Percentiles rank a stretch among this genome's conserved stretches.
phyloP scores from a whole-genome alignment of 1,284 basidiomycete genomes.

The Pterulicium gracile region DNA sequence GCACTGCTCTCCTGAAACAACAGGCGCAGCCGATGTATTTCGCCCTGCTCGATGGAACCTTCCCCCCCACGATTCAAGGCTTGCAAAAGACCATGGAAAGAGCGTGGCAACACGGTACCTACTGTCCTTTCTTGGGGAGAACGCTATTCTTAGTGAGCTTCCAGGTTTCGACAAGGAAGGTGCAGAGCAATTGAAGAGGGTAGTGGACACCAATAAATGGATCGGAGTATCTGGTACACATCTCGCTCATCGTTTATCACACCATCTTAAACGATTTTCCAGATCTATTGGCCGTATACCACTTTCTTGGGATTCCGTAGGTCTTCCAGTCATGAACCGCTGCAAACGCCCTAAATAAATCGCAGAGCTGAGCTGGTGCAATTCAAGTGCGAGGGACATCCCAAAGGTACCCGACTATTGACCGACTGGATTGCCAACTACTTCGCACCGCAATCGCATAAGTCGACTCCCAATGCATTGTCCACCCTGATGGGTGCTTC shows the following conservation, averaged over 20 bases:
- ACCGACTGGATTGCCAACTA: constrained; percentile 60
- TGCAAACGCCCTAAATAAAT: constrained; percentile 17
- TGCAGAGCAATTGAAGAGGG: constrained; percentile 42
- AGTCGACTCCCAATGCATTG: constrained; percentile 28
- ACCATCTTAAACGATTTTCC: constrained; percentile 7
- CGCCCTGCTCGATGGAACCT: constrained; percentile 40
- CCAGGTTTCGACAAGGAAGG: constrained; percentile 70
- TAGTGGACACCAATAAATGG: constrained; percentile 63
- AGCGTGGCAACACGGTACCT: constrained; percentile 38
- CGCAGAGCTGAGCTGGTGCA: constrained; percentile 22
- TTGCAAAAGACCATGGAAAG: constrained; percentile 45
- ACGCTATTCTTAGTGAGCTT: not conserved
- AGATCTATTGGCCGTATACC: constrained; percentile 64
- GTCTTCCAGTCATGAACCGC: too few species aligned
- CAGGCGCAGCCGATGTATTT: constrained; percentile 47
- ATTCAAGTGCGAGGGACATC: constrained; percentile 3
- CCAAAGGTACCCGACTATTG: constrained; percentile 31
- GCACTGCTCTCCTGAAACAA: constrained; percentile 63
- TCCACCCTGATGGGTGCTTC: constrained; percentile 35
- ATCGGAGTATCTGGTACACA: constrained; percentile 67
- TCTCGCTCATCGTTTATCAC: constrained; percentile 6
- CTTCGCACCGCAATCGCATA: constrained; percentile 26
- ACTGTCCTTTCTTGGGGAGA: not conserved
- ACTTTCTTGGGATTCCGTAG: constrained; percentile 69
- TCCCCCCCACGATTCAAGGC: constrained; percentile 58